Percentiles rank a stretch among this genome's conserved stretches.
These are phyloP conservation scores for Thamnidium elegans DNA, from an alignment of 192 early-diverging fungal species.

Conservation along the genomic window DNA sequence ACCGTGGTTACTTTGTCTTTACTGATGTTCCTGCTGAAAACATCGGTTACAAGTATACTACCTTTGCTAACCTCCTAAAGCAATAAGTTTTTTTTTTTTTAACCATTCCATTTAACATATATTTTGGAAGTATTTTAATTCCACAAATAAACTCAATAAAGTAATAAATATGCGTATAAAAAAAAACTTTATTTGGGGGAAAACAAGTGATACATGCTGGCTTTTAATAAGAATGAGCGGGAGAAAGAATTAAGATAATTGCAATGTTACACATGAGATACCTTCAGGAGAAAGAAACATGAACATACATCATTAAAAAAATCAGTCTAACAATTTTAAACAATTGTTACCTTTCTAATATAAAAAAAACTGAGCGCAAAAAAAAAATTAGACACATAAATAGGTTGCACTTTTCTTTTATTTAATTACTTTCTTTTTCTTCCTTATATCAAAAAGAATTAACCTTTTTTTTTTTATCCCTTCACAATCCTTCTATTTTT, in stretches of 20 bases:
- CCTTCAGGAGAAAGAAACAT: no score
- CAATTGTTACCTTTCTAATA: no score
- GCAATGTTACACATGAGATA: no score
- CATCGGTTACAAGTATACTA: constrained; percentile 27
- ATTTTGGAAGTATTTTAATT: no score
- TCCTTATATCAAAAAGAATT: not conserved
- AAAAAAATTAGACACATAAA: no score
- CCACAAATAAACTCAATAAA: not conserved
- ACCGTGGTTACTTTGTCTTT: constrained; percentile 37
- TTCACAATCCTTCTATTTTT: not conserved
- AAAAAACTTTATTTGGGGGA: not conserved
- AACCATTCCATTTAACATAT: no score
- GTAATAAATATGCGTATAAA: not conserved
- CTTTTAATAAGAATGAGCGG: not conserved
- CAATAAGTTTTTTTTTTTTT: not conserved
- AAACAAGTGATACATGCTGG: not conserved
- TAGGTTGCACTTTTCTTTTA: not conserved
- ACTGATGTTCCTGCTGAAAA: constrained; percentile 17
- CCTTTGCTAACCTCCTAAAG: constrained; percentile 20
- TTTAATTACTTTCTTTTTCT: not conserved
- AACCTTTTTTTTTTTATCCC: not conserved
- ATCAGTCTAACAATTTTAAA: no score
- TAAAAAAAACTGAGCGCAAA: no score
- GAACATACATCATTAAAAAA: no score
- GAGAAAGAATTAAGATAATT: no score